Conservation (phyloP, 2,329 filamentous ascomycete genomes). For the Diaporthe humulicola region DNA sequence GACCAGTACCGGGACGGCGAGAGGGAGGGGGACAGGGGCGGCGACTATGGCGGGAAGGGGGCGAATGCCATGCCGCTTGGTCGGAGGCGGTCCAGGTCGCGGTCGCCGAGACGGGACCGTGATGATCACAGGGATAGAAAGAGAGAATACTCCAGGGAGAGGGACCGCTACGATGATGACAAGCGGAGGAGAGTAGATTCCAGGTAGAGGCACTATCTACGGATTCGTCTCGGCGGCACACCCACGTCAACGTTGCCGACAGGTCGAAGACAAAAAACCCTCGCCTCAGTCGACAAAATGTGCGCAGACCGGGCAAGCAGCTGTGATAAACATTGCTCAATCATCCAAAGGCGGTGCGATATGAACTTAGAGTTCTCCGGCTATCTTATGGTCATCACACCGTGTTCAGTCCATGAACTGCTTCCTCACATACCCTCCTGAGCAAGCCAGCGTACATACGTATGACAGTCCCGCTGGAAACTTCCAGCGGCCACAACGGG, state of each 20-base stretch:
- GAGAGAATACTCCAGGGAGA: slow-evolving; percentile 68
- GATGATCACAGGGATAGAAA: slow-evolving; percentile 66
- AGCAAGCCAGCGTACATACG: not conserved
- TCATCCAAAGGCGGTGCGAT: not conserved
- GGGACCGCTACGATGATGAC: slow-evolving; percentile 66
- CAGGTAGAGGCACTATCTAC: slow-evolving; percentile 43
- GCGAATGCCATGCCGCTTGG: slow-evolving; percentile 80
- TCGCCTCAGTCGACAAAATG: not conserved
- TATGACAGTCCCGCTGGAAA: not conserved
- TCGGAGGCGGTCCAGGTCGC: slow-evolving; percentile 64
- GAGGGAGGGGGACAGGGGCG: slow-evolving; percentile 54
- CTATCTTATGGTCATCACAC: not conserved
- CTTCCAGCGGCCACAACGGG: not conserved
- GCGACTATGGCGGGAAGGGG: slow-evolving; percentile 64
- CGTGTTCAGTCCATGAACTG: not conserved
- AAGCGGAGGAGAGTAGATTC: slow-evolving; percentile 71
- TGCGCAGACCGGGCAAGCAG: no score
- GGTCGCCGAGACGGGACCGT: slow-evolving; percentile 63
- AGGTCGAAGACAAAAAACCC: no score
- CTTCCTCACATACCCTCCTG: not conserved
- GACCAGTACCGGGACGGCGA: slow-evolving; percentile 56
- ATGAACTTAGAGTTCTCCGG: not conserved
- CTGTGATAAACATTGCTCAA: not conserved
- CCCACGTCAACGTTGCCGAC: not conserved
- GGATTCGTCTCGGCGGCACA: no score